Evolutionary conservation across 192 early-diverging fungal genomes (phyloP).

Genomic region (Coemansia sp.): DNA sequence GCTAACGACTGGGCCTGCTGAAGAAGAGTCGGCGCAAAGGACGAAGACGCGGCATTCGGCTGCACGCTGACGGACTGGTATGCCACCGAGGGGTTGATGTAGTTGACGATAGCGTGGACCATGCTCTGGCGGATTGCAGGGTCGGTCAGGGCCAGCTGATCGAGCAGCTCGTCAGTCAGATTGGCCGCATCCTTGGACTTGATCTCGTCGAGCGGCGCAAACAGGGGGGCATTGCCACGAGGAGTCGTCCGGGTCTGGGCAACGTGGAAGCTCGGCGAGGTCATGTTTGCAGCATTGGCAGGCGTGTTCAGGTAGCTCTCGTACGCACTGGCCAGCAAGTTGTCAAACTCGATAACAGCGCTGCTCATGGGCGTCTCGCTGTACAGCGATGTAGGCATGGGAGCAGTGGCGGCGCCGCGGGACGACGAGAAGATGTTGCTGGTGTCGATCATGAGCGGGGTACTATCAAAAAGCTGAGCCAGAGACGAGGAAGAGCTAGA

Average conservation of each 20-base stretch:
- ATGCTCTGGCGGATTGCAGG: constrained; percentile 36
- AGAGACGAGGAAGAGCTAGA: not conserved
- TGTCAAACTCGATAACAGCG: constrained; percentile 6
- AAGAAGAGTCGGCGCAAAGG: constrained; percentile 8
- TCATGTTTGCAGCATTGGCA: constrained; percentile 7
- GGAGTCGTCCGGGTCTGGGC: not conserved
- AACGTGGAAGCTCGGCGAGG: constrained; percentile 13
- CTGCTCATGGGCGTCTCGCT: constrained; percentile 2
- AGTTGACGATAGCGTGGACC: constrained; percentile 47
- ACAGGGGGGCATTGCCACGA: constrained; percentile 18
- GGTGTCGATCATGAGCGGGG: constrained; percentile 19
- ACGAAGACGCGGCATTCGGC: not conserved
- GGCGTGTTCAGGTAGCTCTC: constrained; percentile 43
- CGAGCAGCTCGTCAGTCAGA: constrained; percentile 19
- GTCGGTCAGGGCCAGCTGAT: constrained; percentile 25
- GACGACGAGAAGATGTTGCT: not conserved
- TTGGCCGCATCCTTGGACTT: constrained; percentile 15
- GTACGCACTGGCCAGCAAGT: constrained; percentile 31
- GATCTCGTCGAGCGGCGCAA: constrained; percentile 51
- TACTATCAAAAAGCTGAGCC: constrained; percentile 15
- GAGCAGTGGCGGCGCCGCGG: constrained; percentile 20
- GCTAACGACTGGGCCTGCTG: constrained; percentile 13
- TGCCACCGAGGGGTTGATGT: constrained; percentile 32
- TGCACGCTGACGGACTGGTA: constrained; percentile 21
- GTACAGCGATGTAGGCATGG: constrained; percentile 10